Percentiles rank a stretch among this genome's conserved stretches.
phyloP scores from a whole-genome alignment of 352 stramenopile species.

The Pythium aquatile region DNA sequence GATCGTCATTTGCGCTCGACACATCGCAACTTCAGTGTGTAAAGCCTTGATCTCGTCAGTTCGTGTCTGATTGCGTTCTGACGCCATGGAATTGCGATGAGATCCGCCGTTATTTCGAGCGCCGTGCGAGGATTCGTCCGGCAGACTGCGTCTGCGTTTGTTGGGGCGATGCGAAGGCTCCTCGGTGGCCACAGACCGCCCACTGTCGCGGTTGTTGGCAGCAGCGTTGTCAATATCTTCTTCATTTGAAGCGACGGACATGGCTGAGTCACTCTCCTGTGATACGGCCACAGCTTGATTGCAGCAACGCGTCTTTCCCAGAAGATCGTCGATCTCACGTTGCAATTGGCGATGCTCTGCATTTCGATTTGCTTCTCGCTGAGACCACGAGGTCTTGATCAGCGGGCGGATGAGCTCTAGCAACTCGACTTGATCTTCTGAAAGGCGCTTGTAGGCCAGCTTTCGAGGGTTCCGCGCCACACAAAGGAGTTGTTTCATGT shows the following conservation, averaged over 20 bases:
- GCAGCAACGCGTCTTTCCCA: not conserved
- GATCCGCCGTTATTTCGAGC: too few relatives aligned
- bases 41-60: not conserved
- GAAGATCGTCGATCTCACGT: not conserved
- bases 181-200: not conserved
- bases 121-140: not conserved
- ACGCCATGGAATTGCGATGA: not conserved
- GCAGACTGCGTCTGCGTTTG: not conserved
- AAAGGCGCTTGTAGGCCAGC: not conserved
- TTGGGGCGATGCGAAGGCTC: not conserved
- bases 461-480: not conserved
- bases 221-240: not conserved
- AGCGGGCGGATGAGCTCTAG: slow-evolving; percentile 10
- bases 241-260: not conserved
- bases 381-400: slow-evolving; percentile 4
- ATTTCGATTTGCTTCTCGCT: not conserved
- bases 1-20: not conserved
- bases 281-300: not conserved
- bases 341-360: not conserved
- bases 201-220: not conserved
- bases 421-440: slow-evolving; percentile 1
- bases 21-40: slow-evolving; percentile 2
- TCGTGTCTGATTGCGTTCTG: not conserved
- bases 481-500: slow-evolving; percentile 3
- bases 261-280: not conserved